Evolutionary conservation across 2,329 filamentous ascomycete genomes (phyloP), one percentile per base, ranked within the genome.

Genomic region (Penicillium carneum): DNA sequence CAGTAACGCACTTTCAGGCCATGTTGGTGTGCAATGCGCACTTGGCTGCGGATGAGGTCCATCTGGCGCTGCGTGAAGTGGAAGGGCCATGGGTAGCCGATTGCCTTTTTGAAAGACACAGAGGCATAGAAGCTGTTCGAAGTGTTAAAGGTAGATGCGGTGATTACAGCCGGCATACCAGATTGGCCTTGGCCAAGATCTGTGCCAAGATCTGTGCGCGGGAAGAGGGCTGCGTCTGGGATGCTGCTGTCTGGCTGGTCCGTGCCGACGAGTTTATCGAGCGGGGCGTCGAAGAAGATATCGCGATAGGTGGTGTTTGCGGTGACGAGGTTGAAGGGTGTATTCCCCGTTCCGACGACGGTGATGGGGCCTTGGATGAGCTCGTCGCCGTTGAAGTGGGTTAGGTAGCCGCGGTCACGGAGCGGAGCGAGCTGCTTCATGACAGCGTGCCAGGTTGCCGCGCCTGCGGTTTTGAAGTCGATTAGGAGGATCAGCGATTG

Each of bases 41-140:
- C 82, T 69, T 87, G 85, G 4, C 76, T 76, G 33, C 84, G 76
- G 60, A 88, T 77, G 12, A 75, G 71, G 0, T 79, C 67, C 49
- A 84, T 71, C 64, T 87, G 84, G 4, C 65, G 58, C 1, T 72
- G 57, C 0, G 80, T 81, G 16, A 87, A 74, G 4, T 74, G 78
- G 29, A 84, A 82, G 33, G 78, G 77, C 83, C 83, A 86, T 8
- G 80, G 76, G 52, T 72, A 74, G 1, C 82, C 85, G 34, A 87
- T 77, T 7, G 81, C 73, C 7, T 74, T 71, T 12, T 73, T 77
- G 70, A 87, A 86, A 5, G 82, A 83, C 9, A 82, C 80, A 5
- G 81, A 84, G 16, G 86, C 85, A 71, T 87, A 87, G 76, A 83
- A 86, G 26, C 83, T 86, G 66, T 86, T 87, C 14, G 79, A 79